Percentiles rank a stretch among this genome's conserved stretches.
Evolutionary conservation across 257 asterid species (phyloP).

Genomic region (Marsdenia floribunda): DNA sequence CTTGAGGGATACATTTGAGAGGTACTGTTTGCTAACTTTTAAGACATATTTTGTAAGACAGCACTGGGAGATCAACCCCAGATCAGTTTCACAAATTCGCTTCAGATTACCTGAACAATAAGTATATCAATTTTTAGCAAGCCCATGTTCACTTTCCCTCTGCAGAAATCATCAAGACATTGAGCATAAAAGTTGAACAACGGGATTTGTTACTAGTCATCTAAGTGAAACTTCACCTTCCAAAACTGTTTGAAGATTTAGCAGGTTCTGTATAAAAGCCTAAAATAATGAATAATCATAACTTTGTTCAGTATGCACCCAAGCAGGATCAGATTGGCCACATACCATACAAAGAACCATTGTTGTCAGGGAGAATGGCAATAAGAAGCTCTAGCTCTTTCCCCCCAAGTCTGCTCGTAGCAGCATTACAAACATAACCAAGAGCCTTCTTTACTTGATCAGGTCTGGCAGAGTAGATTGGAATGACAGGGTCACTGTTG

Average conservation of each 20-base stretch:
- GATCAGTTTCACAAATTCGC: slow-evolving; percentile 32
- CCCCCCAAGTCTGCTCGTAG: slow-evolving; percentile 14
- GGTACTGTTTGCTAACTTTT: slow-evolving; percentile 28
- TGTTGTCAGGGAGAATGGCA: slow-evolving; percentile 33
- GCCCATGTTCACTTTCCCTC: background rate
- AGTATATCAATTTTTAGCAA: background rate
- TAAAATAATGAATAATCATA: background rate
- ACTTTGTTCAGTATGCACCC: background rate
- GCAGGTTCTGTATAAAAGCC: background rate
- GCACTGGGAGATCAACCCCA: slow-evolving; percentile 33
- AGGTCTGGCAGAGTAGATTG: slow-evolving; percentile 25
- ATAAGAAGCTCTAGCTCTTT: slow-evolving; percentile 31
- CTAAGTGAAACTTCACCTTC: background rate
- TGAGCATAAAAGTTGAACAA: background rate
- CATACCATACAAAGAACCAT: slow-evolving; percentile 31
- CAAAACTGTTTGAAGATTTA: background rate
- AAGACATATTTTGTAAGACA: slow-evolving; percentile 30
- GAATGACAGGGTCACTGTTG: slow-evolving; percentile 31
- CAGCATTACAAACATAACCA: slow-evolving; percentile 24
- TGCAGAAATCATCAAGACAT: background rate
- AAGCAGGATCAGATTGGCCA: background rate
- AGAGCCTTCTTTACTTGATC: slow-evolving; percentile 32
- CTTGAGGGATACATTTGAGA: slow-evolving; percentile 28
- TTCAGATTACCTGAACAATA: slow-evolving; percentile 26
- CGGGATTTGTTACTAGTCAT: too few species aligned